These are phyloP conservation scores for Mycena latifolia DNA, from an alignment of 768 basidiomycete species.

Conservation along the genomic window DNA sequence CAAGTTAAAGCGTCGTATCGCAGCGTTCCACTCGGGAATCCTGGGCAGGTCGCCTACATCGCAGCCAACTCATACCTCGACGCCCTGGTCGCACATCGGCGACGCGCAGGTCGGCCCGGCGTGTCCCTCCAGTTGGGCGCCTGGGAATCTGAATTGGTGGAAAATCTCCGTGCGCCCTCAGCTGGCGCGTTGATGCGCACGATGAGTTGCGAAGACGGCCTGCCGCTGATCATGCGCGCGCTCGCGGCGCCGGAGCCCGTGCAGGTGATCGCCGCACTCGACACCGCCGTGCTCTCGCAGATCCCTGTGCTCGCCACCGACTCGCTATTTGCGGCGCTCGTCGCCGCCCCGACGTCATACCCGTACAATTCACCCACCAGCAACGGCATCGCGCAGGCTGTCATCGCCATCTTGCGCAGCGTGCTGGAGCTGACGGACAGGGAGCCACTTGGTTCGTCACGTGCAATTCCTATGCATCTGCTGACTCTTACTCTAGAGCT, in stretches of 20 bases:
- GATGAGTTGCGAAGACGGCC: slow-evolving; percentile 36
- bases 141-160: slow-evolving; percentile 41
- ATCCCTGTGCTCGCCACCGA: slow-evolving; percentile 10
- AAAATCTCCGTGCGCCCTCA: neutral
- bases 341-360: neutral
- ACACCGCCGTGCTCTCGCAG: slow-evolving; percentile 10
- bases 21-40: slow-evolving; percentile 46
- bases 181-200: slow-evolving; percentile 18
- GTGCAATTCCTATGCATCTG: neutral
- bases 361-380: slow-evolving; percentile 19
- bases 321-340: slow-evolving; percentile 22
- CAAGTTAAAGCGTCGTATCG: no score
- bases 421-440: slow-evolving; percentile 39
- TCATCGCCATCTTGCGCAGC: slow-evolving; percentile 40
- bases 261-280: slow-evolving; percentile 39
- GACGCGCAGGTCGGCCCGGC: slow-evolving; percentile 42
- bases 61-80: slow-evolving; percentile 48
- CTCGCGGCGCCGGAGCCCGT: slow-evolving; percentile 31
- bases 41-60: slow-evolving; percentile 45
- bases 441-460: slow-evolving; percentile 43
- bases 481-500: slow-evolving; percentile 39
- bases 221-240: slow-evolving; percentile 39
- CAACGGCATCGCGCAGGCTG: slow-evolving; percentile 33
- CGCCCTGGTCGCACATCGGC: slow-evolving; percentile 44
- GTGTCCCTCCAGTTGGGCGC: slow-evolving; percentile 46